phyloP scores from a whole-genome alignment of 768 basidiomycete genomes.

The Lactarius vividus region DNA sequence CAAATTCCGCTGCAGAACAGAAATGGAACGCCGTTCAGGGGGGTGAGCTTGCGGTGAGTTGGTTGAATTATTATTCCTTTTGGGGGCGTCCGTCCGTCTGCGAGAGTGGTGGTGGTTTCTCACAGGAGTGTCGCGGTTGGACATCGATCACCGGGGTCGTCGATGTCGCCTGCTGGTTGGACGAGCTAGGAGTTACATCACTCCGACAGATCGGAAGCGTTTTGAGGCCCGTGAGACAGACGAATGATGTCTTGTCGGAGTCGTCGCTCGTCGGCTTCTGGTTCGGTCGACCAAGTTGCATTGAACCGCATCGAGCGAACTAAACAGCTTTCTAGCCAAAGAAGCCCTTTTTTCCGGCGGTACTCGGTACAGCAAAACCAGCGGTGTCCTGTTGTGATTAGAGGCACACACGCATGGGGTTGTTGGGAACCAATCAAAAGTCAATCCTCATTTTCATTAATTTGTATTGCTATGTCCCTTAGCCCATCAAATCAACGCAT shows the following conservation, averaged over 20 bases:
- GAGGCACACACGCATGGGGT: not conserved
- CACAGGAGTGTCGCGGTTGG: not conserved
- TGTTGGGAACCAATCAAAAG: not conserved
- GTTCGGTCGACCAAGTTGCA: not conserved
- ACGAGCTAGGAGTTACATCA: not conserved
- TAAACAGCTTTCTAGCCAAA: not conserved
- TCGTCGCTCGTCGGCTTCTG: not conserved
- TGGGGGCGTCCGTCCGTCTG: not conserved
- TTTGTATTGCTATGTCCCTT: not conserved
- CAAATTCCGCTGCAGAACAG: not conserved
- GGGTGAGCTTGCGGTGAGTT: not conserved
- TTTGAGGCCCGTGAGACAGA: not conserved
- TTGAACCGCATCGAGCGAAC: not conserved
- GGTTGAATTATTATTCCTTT: not conserved
- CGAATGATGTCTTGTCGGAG: not conserved
- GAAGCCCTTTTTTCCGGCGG: not conserved
- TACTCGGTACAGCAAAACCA: not conserved
- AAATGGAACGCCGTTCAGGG: not conserved
- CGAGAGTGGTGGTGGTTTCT: not conserved
- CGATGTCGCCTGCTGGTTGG: not conserved
- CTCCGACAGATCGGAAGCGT: not conserved
- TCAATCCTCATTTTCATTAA: not conserved
- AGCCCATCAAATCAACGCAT: not conserved
- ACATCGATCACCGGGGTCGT: not conserved
- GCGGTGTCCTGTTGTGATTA: not conserved